Conservation (phyloP, 805 yeast genomes). For the Brettanomyces naardenensis region DNA sequence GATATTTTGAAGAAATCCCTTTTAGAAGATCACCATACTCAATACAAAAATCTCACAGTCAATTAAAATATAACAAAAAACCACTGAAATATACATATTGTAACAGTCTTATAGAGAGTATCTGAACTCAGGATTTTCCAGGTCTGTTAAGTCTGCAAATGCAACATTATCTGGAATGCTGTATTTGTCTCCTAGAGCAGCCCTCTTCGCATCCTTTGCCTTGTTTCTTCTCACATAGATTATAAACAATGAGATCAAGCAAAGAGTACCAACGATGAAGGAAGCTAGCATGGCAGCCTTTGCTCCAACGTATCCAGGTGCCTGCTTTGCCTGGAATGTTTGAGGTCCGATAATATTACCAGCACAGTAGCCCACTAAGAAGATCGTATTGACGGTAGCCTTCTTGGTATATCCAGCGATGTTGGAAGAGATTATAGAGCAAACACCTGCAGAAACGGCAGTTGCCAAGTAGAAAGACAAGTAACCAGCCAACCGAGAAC, state of each 20-base stretch:
- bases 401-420: slow-evolving; percentile 54
- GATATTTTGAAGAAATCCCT: too few species aligned
- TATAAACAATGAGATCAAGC: slow-evolving; percentile 3
- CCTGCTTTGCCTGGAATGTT: slow-evolving; percentile 34
- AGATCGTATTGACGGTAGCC: slow-evolving; percentile 35
- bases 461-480: slow-evolving; percentile 16
- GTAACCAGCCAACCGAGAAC: slow-evolving; percentile 19
- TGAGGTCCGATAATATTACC: slow-evolving; percentile 54
- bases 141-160: slow-evolving; percentile 11
- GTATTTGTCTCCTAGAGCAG: slow-evolving; percentile 8
- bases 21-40: too few species aligned
- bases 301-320: slow-evolving; percentile 25
- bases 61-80: too few species aligned
- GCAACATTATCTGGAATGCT: slow-evolving; percentile 8
- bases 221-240: slow-evolving; percentile 6
- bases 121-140: slow-evolving; percentile 10
- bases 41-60: too few species aligned
- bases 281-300: slow-evolving; percentile 12
- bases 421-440: slow-evolving; percentile 35
- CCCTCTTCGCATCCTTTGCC: slow-evolving; percentile 4
- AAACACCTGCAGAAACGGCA: slow-evolving; percentile 14
- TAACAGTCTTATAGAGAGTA: too few species aligned
- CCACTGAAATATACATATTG: too few species aligned
- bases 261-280: slow-evolving; percentile 6
- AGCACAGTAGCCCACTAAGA: slow-evolving; percentile 41